Base-by-base conservation (phyloP, 192 early-diverging fungal species). In the Backusella australiensis region DNA sequence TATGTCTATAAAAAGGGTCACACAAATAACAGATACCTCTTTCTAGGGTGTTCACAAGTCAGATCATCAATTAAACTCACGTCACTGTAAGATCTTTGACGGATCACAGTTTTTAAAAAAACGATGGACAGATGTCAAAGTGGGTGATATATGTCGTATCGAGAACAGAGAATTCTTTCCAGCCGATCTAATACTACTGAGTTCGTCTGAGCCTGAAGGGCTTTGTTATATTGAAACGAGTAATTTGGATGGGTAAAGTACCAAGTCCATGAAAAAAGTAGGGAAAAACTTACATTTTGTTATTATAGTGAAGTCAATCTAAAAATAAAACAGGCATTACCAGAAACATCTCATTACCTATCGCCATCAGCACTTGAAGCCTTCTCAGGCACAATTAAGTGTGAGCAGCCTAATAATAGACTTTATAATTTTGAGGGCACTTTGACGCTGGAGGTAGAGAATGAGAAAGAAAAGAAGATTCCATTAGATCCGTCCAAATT, bases 181-280 rank as follows among this genome's bases (percentile, higher is more conserved):
- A 2, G 97, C 97, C 1, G 97, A 98, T 81, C 80, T 98, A 71
- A 86, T 98, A 41, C 71, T 98, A 6, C 76, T 98, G 1, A 93
- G 93, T 79, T 93, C 90, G 49, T 93, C 91, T 21, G 96, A 97
- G 83, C 96, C 96, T n/a, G 96, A 98, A 75, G 96, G 94, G 23
- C 87, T 97, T 65, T 95, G 94, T 78, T 98, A 97, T 80, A 95
- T 98, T 65, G 97, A 98, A 85, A 98, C 97, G 49, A 94, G 93
- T 75, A 97, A 97, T 78, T 85, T 98, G 34, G 97, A 98, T 83
- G 97, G 82, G 82, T 80, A 80, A 73, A 1, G 14, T 29, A 2
- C 12, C 4, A 44, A 39, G 32, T 32, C 2, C 39, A 9, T 26
- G 12, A 4, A 2, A 29, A 39, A 21, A 34, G 35, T 15, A 36